phyloP scores from a whole-genome alignment of 805 yeast genomes.

The Wickerhamomyces queroliae region DNA sequence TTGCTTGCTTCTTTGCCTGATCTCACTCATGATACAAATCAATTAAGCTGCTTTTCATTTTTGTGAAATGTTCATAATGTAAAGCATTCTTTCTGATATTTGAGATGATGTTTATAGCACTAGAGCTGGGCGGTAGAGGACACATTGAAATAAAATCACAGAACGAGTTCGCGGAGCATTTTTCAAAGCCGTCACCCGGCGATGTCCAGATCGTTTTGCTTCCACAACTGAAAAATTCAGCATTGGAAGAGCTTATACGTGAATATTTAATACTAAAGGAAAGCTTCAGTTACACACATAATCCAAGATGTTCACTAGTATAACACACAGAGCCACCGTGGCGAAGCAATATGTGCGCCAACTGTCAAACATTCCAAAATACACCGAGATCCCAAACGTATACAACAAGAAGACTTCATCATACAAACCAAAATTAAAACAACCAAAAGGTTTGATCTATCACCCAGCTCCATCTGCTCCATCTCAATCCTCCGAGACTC shows the following conservation, averaged over 20 bases:
- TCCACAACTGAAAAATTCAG: background rate
- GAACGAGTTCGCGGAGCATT: too few relatives aligned
- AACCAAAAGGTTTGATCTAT: conserved; percentile 54
- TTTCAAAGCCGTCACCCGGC: too few relatives aligned
- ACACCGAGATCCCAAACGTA: conserved; percentile 40
- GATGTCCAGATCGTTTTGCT: too few relatives aligned
- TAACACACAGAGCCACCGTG: background rate
- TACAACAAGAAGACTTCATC: conserved; percentile 62
- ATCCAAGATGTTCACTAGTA: background rate
- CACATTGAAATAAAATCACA: too few relatives aligned
- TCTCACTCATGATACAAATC: background rate
- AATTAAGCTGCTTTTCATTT: too few relatives aligned
- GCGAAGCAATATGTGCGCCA: background rate
- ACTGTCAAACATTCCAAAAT: conserved; percentile 3
- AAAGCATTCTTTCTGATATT: too few relatives aligned
- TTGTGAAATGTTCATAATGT: too few relatives aligned
- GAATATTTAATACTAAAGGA: too few relatives aligned
- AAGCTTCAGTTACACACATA: too few relatives aligned
- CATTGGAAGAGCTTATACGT: background rate
- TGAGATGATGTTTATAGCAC: too few relatives aligned
- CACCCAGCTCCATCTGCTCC: conserved; percentile 65
- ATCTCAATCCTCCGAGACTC: conserved; percentile 46
- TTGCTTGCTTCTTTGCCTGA: background rate
- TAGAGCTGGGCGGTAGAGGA: too few relatives aligned
- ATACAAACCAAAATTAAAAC: conserved; percentile 51